Evolutionary conservation across 257 asterid species (phyloP).

Genomic region (Forsythia suspensa): DNA sequence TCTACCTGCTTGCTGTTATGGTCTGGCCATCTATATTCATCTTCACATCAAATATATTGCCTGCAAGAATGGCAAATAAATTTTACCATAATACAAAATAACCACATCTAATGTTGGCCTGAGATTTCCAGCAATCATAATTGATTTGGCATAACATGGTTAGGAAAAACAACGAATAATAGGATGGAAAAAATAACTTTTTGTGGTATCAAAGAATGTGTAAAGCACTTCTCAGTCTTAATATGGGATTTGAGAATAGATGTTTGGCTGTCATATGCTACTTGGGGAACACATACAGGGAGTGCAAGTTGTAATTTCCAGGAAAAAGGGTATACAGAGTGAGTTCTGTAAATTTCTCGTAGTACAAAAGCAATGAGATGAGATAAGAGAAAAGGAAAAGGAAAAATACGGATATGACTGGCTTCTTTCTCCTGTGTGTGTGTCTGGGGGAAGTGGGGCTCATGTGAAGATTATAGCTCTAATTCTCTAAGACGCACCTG

Average conservation of each 20-base stretch:
- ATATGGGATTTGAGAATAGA: not conserved
- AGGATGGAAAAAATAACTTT: too few relatives aligned
- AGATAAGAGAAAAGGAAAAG: too few relatives aligned
- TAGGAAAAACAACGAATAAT: not conserved
- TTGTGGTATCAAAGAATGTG: not conserved
- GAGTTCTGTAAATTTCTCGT: not conserved
- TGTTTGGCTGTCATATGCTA: not conserved
- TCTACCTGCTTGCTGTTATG: conserved; percentile 75
- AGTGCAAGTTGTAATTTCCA: not conserved
- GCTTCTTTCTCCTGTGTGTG: too few relatives aligned
- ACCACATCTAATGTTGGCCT: not conserved
- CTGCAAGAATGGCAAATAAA: conserved; percentile 37
- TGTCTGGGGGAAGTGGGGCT: not conserved
- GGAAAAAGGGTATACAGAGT: too few relatives aligned
- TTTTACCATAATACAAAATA: not conserved
- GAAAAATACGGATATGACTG: too few relatives aligned
- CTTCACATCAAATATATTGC: conserved; percentile 79
- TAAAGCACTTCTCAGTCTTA: not conserved
- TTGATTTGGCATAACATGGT: not conserved
- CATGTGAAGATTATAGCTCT: not conserved
- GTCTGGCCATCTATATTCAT: conserved; percentile 75
- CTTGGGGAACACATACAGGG: not conserved
- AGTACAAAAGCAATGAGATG: not conserved
- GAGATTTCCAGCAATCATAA: not conserved
- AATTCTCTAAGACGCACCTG: not conserved